Evolutionary conservation across 495 filamentous ascomycete species (phyloP).

Genomic region (Physcia stellaris): DNA sequence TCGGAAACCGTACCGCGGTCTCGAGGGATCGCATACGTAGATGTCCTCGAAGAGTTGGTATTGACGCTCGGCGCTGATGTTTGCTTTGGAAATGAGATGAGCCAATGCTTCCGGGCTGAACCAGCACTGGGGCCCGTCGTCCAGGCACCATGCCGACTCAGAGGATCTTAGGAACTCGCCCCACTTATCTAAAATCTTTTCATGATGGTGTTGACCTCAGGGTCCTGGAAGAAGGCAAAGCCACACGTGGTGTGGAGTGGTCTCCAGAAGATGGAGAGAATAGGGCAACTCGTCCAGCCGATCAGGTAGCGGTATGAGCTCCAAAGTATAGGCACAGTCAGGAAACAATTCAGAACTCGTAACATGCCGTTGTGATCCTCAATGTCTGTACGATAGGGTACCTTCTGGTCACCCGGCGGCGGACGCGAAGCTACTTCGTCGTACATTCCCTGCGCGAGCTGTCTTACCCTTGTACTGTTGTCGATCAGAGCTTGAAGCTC

Average conservation of each 20-base stretch:
- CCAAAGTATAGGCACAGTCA: too few species aligned
- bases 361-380: too few species aligned
- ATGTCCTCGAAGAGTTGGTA: slow-evolving; percentile 37
- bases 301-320: slow-evolving; percentile 34
- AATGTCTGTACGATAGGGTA: too few species aligned
- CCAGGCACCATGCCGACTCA: slow-evolving; percentile 36
- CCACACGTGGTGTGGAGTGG: slow-evolving; percentile 58
- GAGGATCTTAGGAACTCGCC: slow-evolving; percentile 40
- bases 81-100: slow-evolving; percentile 35
- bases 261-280: slow-evolving; percentile 58
- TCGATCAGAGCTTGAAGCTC: too few species aligned
- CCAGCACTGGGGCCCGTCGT: slow-evolving; percentile 32
- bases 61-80: slow-evolving; percentile 23
- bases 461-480: too few species aligned
- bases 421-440: too few species aligned
- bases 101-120: slow-evolving; percentile 31
- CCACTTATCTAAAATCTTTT: slow-evolving; percentile 57
- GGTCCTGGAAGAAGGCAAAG: slow-evolving; percentile 49
- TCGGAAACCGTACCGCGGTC: slow-evolving; percentile 39
- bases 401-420: too few species aligned
- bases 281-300: slow-evolving; percentile 53
- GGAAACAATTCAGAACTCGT: too few species aligned
- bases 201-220: slow-evolving; percentile 55
- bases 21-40: slow-evolving; percentile 29
- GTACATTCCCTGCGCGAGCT: too few species aligned